Evolutionary conservation across 805 yeast species (phyloP), one percentile per base, ranked within the genome.

Genomic region (Helenozyma rhizophorensis): DNA sequence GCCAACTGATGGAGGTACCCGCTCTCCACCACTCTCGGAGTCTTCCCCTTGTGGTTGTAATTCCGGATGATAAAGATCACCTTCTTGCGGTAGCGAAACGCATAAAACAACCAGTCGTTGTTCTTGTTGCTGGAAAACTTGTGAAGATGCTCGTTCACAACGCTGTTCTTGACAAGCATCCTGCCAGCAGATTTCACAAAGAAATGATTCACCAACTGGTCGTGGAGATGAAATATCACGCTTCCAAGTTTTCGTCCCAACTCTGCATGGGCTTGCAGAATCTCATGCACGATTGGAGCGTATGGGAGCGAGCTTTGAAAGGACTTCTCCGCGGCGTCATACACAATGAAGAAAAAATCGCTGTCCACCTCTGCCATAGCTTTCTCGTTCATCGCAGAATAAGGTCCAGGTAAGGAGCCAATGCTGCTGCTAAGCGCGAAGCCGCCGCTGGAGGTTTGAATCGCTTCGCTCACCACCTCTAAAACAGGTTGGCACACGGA

Each of bases 31-130:
- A 37, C 14, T 19, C 32, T 24, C 5, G 32, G 32, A 6, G 38
- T 22, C 26, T 45, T 50, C 21, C 31, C 24, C 24, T 49, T 52
- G 21, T 50, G 50, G 28, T 56, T 61, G 32, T 47, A 53, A 37
- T 62, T 62, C 37, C 60, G 60, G 6, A 66, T 58, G 14, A 65
- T 49, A 12, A 62, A 51, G 26, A 65, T 58, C 34, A 47, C 52
- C 34, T 56, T 58, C 4, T 45, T 45, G 17, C 53, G 48, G 33
- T 54, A 47, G 25, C 51, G 52, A 27, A 64, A 45, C 36, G 56
- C 59, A 43, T 66, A 66, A 38, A 66, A 58, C 58, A 65, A 58
- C 71, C 71, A 65, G 47, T 63, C 68, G 35, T 55, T 64, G 19
- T 37, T 39, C 32, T 54, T 59, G 34, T 58, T 59, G 37, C 58